Base-by-base conservation (phyloP, 1,139 yeast genomes). In the Arxiozyma heterogenica region DNA sequence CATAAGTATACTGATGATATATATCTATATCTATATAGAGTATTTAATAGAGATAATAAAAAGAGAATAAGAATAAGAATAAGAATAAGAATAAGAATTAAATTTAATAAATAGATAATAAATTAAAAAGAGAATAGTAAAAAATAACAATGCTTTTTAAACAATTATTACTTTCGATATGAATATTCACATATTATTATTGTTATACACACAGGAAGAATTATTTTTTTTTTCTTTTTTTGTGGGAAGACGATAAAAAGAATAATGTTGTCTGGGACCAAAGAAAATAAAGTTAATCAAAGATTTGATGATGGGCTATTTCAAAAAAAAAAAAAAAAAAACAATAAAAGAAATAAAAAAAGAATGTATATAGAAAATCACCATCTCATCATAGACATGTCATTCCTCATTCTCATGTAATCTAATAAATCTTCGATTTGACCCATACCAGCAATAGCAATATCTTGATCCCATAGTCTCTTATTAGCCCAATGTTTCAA, bases 311-410 rank as follows among this genome's bases (percentile, higher is more conserved):
- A 51, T 39, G 42, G 51, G 30, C 41, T 41, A 43, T 48, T 25
- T 46, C 47, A 52, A 18, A 39, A 47, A 47, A 22, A 18, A 5
- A 27, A 27, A 27, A 27, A 27, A 27, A 6, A 27, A 27, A 27
- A 23, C 27, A 7, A n/a, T n/a, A 18, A 39, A 47, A 47, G 17
- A 18, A 5, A 27, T 7, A 27, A 27, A 27, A 27, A 6, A 27
- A 27, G 8, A 8, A 27, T 27, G 9, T 27, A 6, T 27, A 7
- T 2, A 6, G 6, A 7, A 7, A 12, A 55, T 71, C 70, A 79
- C 83, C 82, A 79, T 84, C 94, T 85, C 84, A 85, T 77, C 87
- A 84, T 81, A 68, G 93, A 80, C 90, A 86, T 86, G 69, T 84
- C 90, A 74, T 83, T 84, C 83, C 94, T 84, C 73, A 82, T 75